Base-by-base conservation (phyloP, 306 rosid species). In the Abrus precatorius region DNA sequence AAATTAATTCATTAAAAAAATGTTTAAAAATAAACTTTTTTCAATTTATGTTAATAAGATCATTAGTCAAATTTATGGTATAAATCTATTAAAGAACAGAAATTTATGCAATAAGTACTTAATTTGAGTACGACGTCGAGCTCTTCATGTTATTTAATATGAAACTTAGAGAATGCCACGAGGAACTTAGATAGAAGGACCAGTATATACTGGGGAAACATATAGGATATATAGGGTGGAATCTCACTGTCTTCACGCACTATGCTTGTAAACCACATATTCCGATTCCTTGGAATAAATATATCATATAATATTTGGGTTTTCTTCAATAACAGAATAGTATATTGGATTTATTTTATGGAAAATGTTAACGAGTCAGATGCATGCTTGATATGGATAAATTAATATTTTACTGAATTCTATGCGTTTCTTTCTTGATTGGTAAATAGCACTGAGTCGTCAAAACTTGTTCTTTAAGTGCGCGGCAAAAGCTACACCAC, bases 381-480 rank as follows among this genome's bases (percentile, higher is more conserved):
- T 32, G 85, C 80, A 81, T 65, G 80, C 79, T 63, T n/a, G 82
- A 10, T 70, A 80, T 75, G 88, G 83, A 69, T 72, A 72, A 71
- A 81, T 32, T 65, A 50, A 64, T 81, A 85, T 60, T 85, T 81
- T 81, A 77, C 74, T 67, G 61, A 81, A 50, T 77, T 81, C 69
- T 66, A 72, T 81, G 77, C 49, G 11, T 28, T 41, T 76, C 20
- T 43, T 45, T n/a, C 50, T 76, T 69, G 30, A 36, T 60, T 40
- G 8, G 3, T 67, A 7, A 3, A 56, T 14, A 54, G 33, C 41
- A 38, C 28, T 47, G 30, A 9, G 53, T 49, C 20, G 41, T 13
- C 36, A 75, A 76, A 52, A 43, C 20, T 43, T 61, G 68, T 76
- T 60, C 38, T 65, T 67, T 60, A 40, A 59, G 72, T 61, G 78